These are phyloP conservation scores for Scolecobasidium constrictum DNA, from an alignment of 2,329 filamentous ascomycete genomes.

Conservation along the genomic window DNA sequence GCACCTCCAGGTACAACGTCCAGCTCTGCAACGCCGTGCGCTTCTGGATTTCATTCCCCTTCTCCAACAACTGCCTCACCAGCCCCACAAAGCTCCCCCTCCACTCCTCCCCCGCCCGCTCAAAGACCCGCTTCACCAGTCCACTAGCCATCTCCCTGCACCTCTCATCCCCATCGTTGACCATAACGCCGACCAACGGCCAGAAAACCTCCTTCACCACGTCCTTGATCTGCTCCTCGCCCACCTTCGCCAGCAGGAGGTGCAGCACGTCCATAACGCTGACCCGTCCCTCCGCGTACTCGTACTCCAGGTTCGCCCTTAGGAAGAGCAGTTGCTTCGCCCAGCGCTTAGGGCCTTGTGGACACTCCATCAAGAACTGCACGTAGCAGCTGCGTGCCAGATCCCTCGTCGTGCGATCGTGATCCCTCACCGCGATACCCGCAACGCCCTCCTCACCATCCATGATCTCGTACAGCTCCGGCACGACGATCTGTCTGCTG, in stretches of 20 bases:
- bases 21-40: slow-evolving; percentile 72
- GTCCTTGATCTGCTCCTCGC: slow-evolving; percentile 71
- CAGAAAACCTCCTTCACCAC: slow-evolving; percentile 74
- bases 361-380: slow-evolving; percentile 90
- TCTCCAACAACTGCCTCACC: slow-evolving; percentile 64
- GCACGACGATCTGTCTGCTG: slow-evolving; percentile 73
- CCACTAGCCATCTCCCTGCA: slow-evolving; percentile 75
- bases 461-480: slow-evolving; percentile 80
- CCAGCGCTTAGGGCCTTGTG: slow-evolving; percentile 82
- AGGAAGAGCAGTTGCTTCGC: slow-evolving; percentile 82
- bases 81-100: slow-evolving; percentile 59
- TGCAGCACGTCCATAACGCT: slow-evolving; percentile 91
- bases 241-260: slow-evolving; percentile 74
- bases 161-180: slow-evolving; percentile 78
- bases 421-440: slow-evolving; percentile 90
- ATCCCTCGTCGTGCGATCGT: slow-evolving; percentile 78
- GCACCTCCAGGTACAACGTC: slow-evolving; percentile 68
- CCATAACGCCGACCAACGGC: slow-evolving; percentile 71
- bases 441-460: slow-evolving; percentile 84
- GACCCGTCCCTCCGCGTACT: slow-evolving; percentile 75
- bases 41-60: slow-evolving; percentile 62
- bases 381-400: slow-evolving; percentile 82
- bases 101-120: slow-evolving; percentile 62
- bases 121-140: slow-evolving; percentile 71
- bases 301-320: slow-evolving; percentile 81